phyloP scores from a whole-genome alignment of 179 eudicot species.

The Pouteria campechiana region DNA sequence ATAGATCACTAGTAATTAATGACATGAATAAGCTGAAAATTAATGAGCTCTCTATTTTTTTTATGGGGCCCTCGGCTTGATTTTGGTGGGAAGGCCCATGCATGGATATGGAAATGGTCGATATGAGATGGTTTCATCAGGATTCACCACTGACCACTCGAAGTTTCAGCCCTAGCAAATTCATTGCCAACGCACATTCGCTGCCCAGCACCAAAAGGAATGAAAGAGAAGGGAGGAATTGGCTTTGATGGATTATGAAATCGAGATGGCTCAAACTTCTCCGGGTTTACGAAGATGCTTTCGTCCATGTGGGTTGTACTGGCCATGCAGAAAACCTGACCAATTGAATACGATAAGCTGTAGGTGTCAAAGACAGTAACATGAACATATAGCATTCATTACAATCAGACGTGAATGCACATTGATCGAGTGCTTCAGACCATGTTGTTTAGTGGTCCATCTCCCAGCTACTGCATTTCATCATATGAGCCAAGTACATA shows the following conservation, averaged over 20 bases:
- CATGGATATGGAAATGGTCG: slow-evolving; percentile 14
- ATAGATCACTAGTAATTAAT: too few species aligned
- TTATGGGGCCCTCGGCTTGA: slow-evolving; percentile 8
- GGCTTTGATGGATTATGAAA: slow-evolving; percentile 21
- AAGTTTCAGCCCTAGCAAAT: slow-evolving; percentile 29
- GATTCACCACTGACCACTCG: slow-evolving; percentile 9
- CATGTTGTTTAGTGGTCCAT: too few species aligned
- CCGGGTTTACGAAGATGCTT: slow-evolving; percentile 20
- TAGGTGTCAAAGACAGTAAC: too few species aligned
- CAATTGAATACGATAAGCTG: too few species aligned
- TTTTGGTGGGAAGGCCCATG: slow-evolving; percentile 14
- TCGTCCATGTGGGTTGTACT: slow-evolving; percentile 31
- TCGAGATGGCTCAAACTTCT: slow-evolving; percentile 23
- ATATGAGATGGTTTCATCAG: slow-evolving; percentile 5
- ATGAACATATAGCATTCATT: too few species aligned
- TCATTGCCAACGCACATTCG: slow-evolving; percentile 32
- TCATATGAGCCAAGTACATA: too few species aligned
- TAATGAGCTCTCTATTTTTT: too few species aligned
- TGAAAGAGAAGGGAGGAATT: slow-evolving; percentile 22
- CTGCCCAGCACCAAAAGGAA: slow-evolving; percentile 28
- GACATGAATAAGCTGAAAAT: too few species aligned
- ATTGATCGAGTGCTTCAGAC: too few species aligned
- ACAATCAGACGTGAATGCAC: too few species aligned
- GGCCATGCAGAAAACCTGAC: slow-evolving; percentile 15
- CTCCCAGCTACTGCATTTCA: too few species aligned